Evolutionary conservation across 495 filamentous ascomycete species (phyloP), one percentile per base, ranked within the genome.

Genomic region (Talaromyces trachyspermus): DNA sequence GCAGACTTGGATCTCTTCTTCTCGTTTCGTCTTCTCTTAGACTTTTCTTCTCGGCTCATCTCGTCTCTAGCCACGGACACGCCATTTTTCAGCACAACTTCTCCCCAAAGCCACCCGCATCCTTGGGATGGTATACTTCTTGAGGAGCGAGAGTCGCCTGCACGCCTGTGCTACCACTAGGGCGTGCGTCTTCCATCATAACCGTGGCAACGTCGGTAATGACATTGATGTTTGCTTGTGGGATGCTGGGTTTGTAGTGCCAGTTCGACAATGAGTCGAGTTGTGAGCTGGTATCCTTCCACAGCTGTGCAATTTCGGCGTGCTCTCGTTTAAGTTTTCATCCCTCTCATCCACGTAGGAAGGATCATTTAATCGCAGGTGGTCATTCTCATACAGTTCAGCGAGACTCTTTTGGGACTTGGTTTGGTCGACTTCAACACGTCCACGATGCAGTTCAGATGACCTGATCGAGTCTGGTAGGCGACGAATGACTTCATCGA

Each of bases 161-260:
- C 25, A 77, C 71, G n/a, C 88, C 85, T 35, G 81, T 81, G 55
- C 79, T 83, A 41, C 81, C 79, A 30, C 84, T 88, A 5, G 92
- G 92, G 50, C 92, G 84, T 9, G 89, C 92, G 59, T 98, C 92
- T 66, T 98, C 92, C 86, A 97, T 95, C 51, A 73, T 79, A 37
- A 97, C 84, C 9, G 86, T 86, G 9, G 92, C 84, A 5, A 89
- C 87, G 68, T 98, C 92, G 8, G 85, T 76, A 14, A 96, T 83
- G 41, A 96, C 84, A 14, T 86, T 89, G 47, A 98, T 77, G 23
- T 75, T 79, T 6, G 86, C 81, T 41, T 83, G 84, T 1, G 83
- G 74, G 10, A 86, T 80, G 66, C 88, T 91, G 2, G 92, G 92
- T 62, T 87, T 90, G 73, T 95, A 97, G 62, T 95, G 86, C 88